phyloP scores from a whole-genome alignment of 768 basidiomycete species.

The Kwoniella sp. region DNA sequence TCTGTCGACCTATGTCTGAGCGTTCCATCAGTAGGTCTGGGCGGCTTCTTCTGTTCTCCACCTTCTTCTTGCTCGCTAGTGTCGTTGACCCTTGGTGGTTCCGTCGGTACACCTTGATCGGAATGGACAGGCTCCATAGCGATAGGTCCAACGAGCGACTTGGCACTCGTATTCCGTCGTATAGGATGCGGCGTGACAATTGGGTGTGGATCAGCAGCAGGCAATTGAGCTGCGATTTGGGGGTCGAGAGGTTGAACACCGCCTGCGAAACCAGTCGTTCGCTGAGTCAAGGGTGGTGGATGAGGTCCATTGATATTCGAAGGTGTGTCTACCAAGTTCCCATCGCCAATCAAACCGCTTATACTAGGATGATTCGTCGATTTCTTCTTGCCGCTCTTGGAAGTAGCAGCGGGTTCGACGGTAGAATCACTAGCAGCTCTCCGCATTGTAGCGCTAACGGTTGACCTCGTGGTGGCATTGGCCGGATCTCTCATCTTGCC shows the following conservation, averaged over 20 bases:
- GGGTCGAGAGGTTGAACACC: slow-evolving; percentile 38
- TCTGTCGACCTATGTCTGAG: slow-evolving; percentile 24
- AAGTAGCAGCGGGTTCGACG: slow-evolving; percentile 18
- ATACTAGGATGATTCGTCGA: slow-evolving; percentile 1
- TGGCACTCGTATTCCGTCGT: slow-evolving; percentile 14
- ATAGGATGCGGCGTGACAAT: slow-evolving; percentile 18
- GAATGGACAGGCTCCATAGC: slow-evolving; percentile 13
- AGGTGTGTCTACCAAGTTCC: slow-evolving; percentile 8
- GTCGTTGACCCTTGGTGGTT: background rate
- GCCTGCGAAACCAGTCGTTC: slow-evolving; percentile 44
- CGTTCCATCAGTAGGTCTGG: background rate
- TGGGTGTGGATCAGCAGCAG: slow-evolving; percentile 22
- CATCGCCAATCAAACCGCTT: background rate
- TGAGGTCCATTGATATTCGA: slow-evolving; percentile 4
- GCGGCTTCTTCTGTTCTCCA: background rate
- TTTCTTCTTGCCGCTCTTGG: background rate
- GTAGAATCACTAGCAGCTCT: slow-evolving; percentile 40
- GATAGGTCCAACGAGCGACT: slow-evolving; percentile 19
- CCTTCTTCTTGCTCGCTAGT: slow-evolving; percentile 1
- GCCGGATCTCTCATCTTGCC: slow-evolving; percentile 4
- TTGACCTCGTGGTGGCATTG: slow-evolving; percentile 5
- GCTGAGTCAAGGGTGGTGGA: slow-evolving; percentile 18
- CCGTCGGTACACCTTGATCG: slow-evolving; percentile 9
- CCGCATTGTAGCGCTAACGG: slow-evolving; percentile 23
- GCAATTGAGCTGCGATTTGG: slow-evolving; percentile 22